A percentile compares a stretch with the other conserved stretches of the same genome.
Evolutionary conservation across 2,329 filamentous ascomycete species (phyloP).

Genomic region (Tricladium varicosporioides): DNA sequence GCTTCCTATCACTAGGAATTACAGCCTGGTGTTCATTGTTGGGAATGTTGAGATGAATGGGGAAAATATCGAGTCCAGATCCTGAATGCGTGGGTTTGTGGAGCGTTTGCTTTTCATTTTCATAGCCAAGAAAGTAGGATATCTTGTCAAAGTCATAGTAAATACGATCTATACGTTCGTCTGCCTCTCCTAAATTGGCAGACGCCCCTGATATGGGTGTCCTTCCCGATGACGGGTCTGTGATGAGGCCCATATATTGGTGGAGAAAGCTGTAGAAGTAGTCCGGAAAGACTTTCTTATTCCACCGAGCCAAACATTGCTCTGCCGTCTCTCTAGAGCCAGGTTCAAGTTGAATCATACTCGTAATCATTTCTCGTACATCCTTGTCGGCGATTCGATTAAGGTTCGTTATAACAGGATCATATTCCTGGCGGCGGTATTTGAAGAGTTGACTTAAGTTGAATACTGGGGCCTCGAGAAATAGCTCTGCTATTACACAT

Average conservation of each 20-base stretch:
- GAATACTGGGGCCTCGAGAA: slow-evolving; percentile 94
- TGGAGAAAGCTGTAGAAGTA: slow-evolving; percentile 98
- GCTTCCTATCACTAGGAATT: slow-evolving; percentile 52
- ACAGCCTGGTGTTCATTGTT: slow-evolving; percentile 74
- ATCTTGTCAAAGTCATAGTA: slow-evolving; percentile 98
- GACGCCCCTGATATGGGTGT: slow-evolving; percentile 65
- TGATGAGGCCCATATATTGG: slow-evolving; percentile 95
- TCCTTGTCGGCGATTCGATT: slow-evolving; percentile 85
- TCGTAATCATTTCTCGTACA: slow-evolving; percentile 82
- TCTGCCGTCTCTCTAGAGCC: slow-evolving; percentile 90
- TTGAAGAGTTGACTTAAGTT: slow-evolving; percentile 95
- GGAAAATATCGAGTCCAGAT: slow-evolving; percentile 64
- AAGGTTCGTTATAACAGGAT: slow-evolving; percentile 77
- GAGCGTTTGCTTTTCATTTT: slow-evolving; percentile 40
- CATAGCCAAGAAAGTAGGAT: slow-evolving; percentile 84
- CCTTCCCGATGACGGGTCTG: slow-evolving; percentile 80
- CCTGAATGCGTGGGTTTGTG: slow-evolving; percentile 41
- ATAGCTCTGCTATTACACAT: slow-evolving; percentile 94
- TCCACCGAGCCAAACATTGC: slow-evolving; percentile 91
- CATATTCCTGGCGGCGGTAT: slow-evolving; percentile 89
- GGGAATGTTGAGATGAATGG: slow-evolving; percentile 81
- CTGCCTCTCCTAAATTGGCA: slow-evolving; percentile 78
- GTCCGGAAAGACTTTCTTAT: slow-evolving; percentile 85
- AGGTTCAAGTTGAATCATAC: slow-evolving; percentile 95
- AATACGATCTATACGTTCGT: slow-evolving; percentile 90